Evolutionary conservation across 805 yeast species (phyloP), one percentile per base, ranked within the genome.

Genomic region (Pichia cabralensis): DNA sequence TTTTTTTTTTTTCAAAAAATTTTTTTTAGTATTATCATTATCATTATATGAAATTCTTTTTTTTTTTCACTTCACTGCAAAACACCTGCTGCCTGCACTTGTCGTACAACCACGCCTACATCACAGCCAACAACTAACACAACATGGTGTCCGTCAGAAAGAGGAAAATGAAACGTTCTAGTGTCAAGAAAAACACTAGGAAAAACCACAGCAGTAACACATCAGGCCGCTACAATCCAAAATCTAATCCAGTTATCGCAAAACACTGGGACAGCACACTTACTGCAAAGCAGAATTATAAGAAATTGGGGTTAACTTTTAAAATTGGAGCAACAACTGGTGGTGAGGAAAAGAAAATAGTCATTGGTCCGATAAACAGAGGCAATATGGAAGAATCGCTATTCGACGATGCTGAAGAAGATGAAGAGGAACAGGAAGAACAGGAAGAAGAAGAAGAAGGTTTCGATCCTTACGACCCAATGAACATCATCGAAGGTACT

Each of bases 281-380:
- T 37, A 88, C 97, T 0, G 61, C 88, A 40, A 68, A 75, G 34
- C 97, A 92, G 54, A 92, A 92, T 56, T 89, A 92, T 60, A 77
- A 78, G 47, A 74, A 66, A 43, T 61, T 92, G 20, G 98, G 98
- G 3, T 64, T 92, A 34, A 64, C 74, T 24, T 67, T 81, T 9
- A 74, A 75, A 45, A 57, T 88, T 24, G 80, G 80, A 18, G 62
- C 58, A 13, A 65, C 74, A 2, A 75, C 94, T 2, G 97, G 96
- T 40, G 96, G 96, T 31, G 60, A 58, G n/a, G 94, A 84, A 50
- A 70, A 69, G 36, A 63, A 67, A 26, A 56, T 74, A n/a, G 53
- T 60, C 50, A 41, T 61, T 49, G 46, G 59, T 45, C 56, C 56
- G 18, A 42, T 45, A 11, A 32, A 38, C 16, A 34, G 33, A 22